phyloP scores from a whole-genome alignment of 1,284 basidiomycete genomes.

The Nidula niveotomentosa region DNA sequence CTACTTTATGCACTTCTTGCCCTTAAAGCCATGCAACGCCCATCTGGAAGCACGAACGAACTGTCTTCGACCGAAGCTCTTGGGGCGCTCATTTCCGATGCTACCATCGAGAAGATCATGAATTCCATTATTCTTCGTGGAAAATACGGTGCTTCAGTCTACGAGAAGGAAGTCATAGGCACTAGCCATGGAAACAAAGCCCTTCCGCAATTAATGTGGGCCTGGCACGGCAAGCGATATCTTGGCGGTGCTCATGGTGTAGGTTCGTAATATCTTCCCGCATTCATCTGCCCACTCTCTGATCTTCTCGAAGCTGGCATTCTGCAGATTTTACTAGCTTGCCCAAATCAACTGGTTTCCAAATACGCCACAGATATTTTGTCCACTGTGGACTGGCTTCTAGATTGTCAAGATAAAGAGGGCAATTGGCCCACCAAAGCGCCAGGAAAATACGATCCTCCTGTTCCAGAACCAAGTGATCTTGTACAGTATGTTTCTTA shows the following conservation, averaged over 20 bases:
- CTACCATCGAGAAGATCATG: conserved; percentile 30
- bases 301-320: conserved; percentile 40
- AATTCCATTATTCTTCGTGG: conserved; percentile 47
- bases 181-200: conserved; percentile 5
- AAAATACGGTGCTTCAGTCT: conserved; percentile 34
- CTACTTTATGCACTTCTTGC: conserved; percentile 49
- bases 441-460: conserved; percentile 16
- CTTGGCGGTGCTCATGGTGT: conserved; percentile 57
- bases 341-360: conserved; percentile 33
- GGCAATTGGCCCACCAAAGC: conserved; percentile 56
- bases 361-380: conserved; percentile 39
- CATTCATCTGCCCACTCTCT: not conserved
- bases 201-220: conserved; percentile 52
- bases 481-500: conserved; percentile 42
- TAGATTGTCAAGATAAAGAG: conserved; percentile 37
- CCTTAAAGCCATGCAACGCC: conserved; percentile 22
- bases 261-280: conserved; percentile 29
- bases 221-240: conserved; percentile 53
- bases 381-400: conserved; percentile 44
- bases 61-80: not conserved
- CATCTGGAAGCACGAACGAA: not conserved
- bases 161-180: conserved; percentile 21
- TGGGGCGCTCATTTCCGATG: conserved; percentile 23
- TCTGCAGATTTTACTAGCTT: conserved; percentile 45
- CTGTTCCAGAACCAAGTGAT: conserved; percentile 22